Conservation (phyloP, 352 stramenopile genomes). For the Globisporangium canariense region DNA sequence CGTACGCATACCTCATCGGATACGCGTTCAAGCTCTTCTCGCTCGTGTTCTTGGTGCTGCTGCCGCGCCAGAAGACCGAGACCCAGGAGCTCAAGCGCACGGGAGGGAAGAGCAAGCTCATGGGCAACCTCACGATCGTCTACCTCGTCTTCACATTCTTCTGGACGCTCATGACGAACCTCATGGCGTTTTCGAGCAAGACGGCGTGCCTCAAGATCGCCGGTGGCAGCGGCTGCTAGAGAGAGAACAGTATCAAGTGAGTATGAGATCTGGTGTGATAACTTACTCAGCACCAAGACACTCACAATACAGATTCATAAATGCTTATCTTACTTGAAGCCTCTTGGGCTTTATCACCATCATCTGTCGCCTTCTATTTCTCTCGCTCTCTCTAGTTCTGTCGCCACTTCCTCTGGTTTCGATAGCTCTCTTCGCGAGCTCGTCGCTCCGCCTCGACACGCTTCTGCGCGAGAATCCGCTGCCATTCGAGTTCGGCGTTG, state of each 20-base stretch:
- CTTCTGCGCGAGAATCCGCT: neutral
- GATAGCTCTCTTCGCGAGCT: neutral
- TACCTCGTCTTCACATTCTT: constrained; percentile 18
- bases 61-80: constrained; percentile 26
- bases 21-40: too few relatives aligned
- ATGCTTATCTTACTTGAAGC: too few relatives aligned
- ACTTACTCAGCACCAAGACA: too few relatives aligned
- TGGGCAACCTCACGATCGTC: constrained; percentile 17
- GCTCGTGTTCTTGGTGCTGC: neutral
- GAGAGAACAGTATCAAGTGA: too few relatives aligned
- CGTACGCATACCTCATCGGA: too few relatives aligned
- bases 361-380: too few relatives aligned
- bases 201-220: too few relatives aligned
- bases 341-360: too few relatives aligned
- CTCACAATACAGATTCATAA: too few relatives aligned
- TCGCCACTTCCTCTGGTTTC: neutral
- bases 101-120: constrained; percentile 20
- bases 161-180: constrained; percentile 20
- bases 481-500: constrained; percentile 1
- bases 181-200: too few relatives aligned
- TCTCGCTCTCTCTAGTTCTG: neutral
- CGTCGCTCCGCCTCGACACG: neutral
- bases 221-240: too few relatives aligned
- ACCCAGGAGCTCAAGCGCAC: constrained; percentile 25
- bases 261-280: too few relatives aligned